Evolutionary conservation across 768 basidiomycete species (phyloP).

Genomic region (Rhodotorula toruloides): DNA sequence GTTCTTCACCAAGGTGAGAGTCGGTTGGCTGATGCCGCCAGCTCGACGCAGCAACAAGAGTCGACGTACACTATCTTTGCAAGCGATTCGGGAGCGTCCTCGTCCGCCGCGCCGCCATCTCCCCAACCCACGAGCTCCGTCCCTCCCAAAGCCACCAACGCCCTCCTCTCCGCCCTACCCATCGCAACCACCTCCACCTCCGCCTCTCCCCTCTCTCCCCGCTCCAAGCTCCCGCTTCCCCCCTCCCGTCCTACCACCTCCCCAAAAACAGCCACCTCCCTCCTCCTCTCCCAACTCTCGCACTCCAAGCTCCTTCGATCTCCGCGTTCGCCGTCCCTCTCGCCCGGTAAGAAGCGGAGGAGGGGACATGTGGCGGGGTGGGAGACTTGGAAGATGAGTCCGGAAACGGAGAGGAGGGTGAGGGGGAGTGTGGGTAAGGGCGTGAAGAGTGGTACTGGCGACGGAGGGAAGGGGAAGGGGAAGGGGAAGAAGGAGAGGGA

Average conservation of each 20-base stretch:
- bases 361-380: neutral
- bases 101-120: neutral
- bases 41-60: constrained; percentile 1
- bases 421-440: neutral
- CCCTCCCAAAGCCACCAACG: neutral
- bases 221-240: neutral
- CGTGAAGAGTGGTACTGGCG: no score
- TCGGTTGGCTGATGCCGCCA: neutral
- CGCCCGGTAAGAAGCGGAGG: neutral
- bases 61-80: constrained; percentile 5
- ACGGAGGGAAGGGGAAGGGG: neutral
- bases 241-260: neutral
- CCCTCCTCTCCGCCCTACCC: neutral
- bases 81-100: neutral
- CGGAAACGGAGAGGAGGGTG: neutral
- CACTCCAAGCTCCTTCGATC: neutral
- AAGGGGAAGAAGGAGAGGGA: neutral
- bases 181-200: neutral
- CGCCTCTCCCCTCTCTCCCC: neutral
- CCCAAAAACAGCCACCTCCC: constrained; percentile 1
- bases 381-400: neutral
- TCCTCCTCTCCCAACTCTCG: constrained; percentile 9
- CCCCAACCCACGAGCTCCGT: neutral
- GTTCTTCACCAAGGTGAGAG: no score
- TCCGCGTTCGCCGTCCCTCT: neutral